Conservation (phyloP, 225 moss, liverwort and hornwort species). For the Bryum argenteum region DNA sequence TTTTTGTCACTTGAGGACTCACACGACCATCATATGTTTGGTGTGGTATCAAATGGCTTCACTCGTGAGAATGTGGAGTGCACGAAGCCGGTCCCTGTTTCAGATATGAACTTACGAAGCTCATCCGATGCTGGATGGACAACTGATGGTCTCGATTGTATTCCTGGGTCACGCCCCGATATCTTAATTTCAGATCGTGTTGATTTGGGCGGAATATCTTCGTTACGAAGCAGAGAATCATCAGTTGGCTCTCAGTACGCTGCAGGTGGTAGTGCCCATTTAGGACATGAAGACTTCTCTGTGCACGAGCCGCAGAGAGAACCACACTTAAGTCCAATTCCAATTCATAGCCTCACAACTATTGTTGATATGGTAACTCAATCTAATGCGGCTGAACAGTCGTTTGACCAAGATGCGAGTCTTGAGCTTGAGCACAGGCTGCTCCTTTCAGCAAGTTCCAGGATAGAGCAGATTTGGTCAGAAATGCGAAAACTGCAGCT, state of each 20-base stretch:
- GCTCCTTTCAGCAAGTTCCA: constrained; percentile 22
- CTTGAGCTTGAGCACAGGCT: constrained; percentile 33
- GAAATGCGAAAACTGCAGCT: constrained; percentile 24
- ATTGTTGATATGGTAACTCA: constrained; percentile 26
- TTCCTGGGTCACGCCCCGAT: constrained; percentile 18
- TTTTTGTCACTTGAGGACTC: constrained; percentile 17
- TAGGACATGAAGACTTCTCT: constrained; percentile 1
- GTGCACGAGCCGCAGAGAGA: constrained; percentile 18
- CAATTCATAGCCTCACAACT: constrained; percentile 15
- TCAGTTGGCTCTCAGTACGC: constrained; percentile 5
- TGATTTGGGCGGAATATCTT: constrained; percentile 14
- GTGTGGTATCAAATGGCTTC: constrained; percentile 12
- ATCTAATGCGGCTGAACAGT: constrained; percentile 20
- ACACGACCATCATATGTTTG: constrained; percentile 17
- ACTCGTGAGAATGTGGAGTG: constrained; percentile 19
- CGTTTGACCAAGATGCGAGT: constrained; percentile 5
- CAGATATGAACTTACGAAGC: constrained; percentile 21
- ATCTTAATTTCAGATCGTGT: background rate
- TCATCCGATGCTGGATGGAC: constrained; percentile 15
- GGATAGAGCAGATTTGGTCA: constrained; percentile 40
- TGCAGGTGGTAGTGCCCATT: constrained; percentile 2
- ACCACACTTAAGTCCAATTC: constrained; percentile 17
- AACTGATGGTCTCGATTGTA: constrained; percentile 15
- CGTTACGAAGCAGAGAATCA: constrained; percentile 22
- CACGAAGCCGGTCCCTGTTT: constrained; percentile 13